These are phyloP conservation scores for Yamadazyma buinensis DNA, from an alignment of 1,139 yeast species.

Conservation along the genomic window DNA sequence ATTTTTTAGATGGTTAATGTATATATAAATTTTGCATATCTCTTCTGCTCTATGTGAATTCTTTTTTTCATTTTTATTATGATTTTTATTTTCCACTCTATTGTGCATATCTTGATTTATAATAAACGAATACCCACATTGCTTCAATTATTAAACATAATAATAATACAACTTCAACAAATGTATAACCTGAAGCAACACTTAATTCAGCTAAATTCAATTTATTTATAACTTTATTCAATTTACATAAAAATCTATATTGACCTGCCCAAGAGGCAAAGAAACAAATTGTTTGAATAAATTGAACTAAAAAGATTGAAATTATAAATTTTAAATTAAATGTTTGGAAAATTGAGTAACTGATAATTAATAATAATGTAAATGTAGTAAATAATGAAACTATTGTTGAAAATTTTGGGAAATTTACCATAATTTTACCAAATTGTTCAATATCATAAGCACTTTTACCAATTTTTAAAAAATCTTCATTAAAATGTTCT, in stretches of 20 bases:
- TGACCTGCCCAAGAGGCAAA: slow-evolving; percentile 13
- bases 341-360: slow-evolving; percentile 6
- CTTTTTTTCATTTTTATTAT: background rate
- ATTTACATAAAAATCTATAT: slow-evolving; percentile 10
- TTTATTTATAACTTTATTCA: slow-evolving; percentile 6
- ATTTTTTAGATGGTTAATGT: too few species aligned
- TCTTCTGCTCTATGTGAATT: background rate
- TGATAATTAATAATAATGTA: slow-evolving; percentile 6
- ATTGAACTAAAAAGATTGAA: slow-evolving; percentile 1
- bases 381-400: slow-evolving; percentile 10
- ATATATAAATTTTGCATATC: too few species aligned
- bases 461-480: slow-evolving; percentile 10
- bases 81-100: background rate
- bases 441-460: slow-evolving; percentile 12
- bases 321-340: background rate
- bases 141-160: slow-evolving; percentile 9
- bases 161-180: slow-evolving; percentile 8
- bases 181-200: slow-evolving; percentile 12
- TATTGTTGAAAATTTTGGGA: slow-evolving; percentile 10
- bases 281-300: slow-evolving; percentile 8
- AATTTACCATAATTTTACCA: slow-evolving; percentile 12
- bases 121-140: slow-evolving; percentile 6
- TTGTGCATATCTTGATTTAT: slow-evolving; percentile 1
- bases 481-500: slow-evolving; percentile 12
- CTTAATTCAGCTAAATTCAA: slow-evolving; percentile 12